Base-by-base conservation (phyloP, 768 basidiomycete species). In the Cystobasidium onofrii region DNA sequence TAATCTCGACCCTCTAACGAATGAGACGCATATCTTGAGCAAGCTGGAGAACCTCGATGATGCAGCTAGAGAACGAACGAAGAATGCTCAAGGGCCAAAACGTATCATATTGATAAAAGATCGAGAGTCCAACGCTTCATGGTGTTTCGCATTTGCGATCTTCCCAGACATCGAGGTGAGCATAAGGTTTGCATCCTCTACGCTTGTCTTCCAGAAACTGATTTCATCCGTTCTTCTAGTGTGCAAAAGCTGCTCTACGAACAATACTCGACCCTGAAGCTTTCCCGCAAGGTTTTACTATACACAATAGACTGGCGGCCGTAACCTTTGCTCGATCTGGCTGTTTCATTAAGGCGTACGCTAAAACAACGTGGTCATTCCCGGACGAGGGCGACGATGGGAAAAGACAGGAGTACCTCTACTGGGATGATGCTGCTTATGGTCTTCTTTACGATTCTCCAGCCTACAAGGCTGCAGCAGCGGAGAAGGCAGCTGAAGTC, bases 111-210 rank as follows among this genome's bases (percentile, higher is more conserved):
- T 95, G 66, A 88, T 95, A 81, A 90, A 91, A 80, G 93, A 98
- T 82, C 89, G 89, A 79, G 86, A 87, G 18, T 91, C 90, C 0
- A 85, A 89, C 84, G 88, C 89, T 3, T 91, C 91, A 80, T 93
- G 90, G 85, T 91, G 96, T 13, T 95, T 94, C 80, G 88, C 90
- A 0, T 98, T 99, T 79, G 90, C 96, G 12, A 93, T 97, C 78
- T 91, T 97, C 77, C 84, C 89, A 20, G 90, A 94, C 76, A 81
- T 88, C 6, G 87, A 89, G 84, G 95, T 94, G 82, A 75, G 1
- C 54, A 55, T 15, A 25, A 23, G 1, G 7, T 1, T 29, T 6
- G 33, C 41, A 55, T 20, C 23, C 31, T 61, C 31, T 29, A 62
- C 44, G 4, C 39, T 57, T 9, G 64, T 64, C 6, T 33, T 39